Evolutionary conservation across 1,284 basidiomycete genomes (phyloP).

Genomic region (Mycena sp.): DNA sequence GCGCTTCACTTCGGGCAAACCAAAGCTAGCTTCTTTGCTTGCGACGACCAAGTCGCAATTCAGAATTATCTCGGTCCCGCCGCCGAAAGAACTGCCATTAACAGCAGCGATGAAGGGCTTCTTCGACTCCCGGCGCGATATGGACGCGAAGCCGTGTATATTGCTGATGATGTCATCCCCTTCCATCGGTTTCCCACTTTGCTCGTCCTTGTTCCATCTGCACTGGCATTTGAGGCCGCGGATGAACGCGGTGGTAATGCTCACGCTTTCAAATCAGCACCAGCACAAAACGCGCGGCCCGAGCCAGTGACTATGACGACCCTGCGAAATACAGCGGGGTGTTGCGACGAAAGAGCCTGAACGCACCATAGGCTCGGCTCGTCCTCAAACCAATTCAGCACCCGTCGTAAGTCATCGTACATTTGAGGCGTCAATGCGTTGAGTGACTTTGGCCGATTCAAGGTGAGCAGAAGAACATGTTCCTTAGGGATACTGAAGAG

Average conservation of each 20-base stretch:
- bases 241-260: conserved; percentile 35
- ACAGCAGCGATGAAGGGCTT: conserved; percentile 90
- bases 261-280: conserved; percentile 80
- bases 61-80: conserved; percentile 81
- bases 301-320: conserved; percentile 81
- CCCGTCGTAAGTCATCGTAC: conserved; percentile 59
- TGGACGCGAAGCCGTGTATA: conserved; percentile 77
- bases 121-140: conserved; percentile 73
- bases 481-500: conserved; percentile 66
- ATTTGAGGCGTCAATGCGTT: conserved; percentile 80
- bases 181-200: conserved; percentile 52
- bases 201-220: conserved; percentile 64
- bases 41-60: conserved; percentile 90
- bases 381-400: conserved; percentile 83
- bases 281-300: conserved; percentile 84
- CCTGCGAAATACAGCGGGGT: conserved; percentile 52
- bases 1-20: conserved; percentile 83
- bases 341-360: neutral
- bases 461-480: conserved; percentile 75
- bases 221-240: neutral
- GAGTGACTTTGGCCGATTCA: conserved; percentile 79
- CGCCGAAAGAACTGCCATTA: conserved; percentile 83
- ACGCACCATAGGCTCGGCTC: conserved; percentile 77
- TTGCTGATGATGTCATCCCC: conserved; percentile 51
- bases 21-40: conserved; percentile 74